Base-by-base conservation (phyloP, 2,329 filamentous ascomycete genomes). In the Verticillium klebahnii region DNA sequence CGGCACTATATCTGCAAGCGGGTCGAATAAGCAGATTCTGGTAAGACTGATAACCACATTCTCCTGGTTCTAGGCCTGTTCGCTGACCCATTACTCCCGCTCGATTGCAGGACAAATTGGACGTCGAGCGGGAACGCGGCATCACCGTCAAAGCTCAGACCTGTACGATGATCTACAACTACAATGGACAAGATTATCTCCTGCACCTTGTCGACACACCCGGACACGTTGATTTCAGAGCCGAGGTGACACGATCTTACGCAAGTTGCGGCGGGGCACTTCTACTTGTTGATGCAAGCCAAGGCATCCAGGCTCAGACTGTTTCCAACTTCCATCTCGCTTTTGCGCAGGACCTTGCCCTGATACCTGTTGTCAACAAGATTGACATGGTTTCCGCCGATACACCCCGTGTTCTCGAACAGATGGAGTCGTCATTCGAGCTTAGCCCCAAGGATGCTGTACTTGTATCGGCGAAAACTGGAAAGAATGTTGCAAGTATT, bases 121-220 rank as follows among this genome's bases (percentile, higher is more conserved):
- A 99, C 73, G 95, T 99, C 61, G 95, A 99, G 78, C 85, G 95
- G 59, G 93, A 66, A 77, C 87, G 95, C 45, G 95, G 95, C 64
- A 99, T 99, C 74, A 99, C 95, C 0, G 95, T 99, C 74, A 99
- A 99, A 80, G 95, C 95, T 61, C 95, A 99, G 80, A 98, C 95
- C 62, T 98, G 95, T 77, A 95, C 90, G 61, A 99, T 99, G 95
- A 85, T 99, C 59, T 97, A 97, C 80, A 92, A 90, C 32, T 82
- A 97, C 77, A 80, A 89, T 19, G 93, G 91, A 17, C 80, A 90
- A 36, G 95, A 99, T 75, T 98, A 98, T 73, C 83, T 99, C 61
- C 82, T 99, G 34, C 95, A 99, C 76, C 83, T 99, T 32, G 93
- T 99, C 62, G 95, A 99, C 75, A 99, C 95, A 0, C 95, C 95